Conservation (phyloP, 148 eudicot species). For the Nepenthes gracilis region DNA sequence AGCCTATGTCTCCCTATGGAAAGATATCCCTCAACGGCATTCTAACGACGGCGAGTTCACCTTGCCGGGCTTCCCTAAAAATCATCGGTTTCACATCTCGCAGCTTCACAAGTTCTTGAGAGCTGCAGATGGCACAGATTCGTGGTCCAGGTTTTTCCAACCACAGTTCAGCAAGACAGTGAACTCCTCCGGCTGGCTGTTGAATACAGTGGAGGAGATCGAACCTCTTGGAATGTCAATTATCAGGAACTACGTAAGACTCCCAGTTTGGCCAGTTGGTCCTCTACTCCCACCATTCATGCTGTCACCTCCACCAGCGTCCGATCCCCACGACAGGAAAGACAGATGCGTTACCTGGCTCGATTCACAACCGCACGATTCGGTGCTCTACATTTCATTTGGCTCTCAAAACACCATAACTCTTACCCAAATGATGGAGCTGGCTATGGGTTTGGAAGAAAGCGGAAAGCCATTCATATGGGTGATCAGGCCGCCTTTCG, state of each 20-base stretch:
- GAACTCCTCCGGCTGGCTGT: constrained; percentile 40
- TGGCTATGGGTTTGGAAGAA: constrained; percentile 60
- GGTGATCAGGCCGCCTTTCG: constrained; percentile 66
- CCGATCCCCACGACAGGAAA: constrained; percentile 9
- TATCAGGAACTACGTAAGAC: constrained; percentile 23
- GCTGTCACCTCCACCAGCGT: constrained; percentile 1
- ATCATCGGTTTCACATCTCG: constrained; percentile 23
- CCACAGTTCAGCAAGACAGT: constrained; percentile 27
- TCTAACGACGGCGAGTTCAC: constrained; percentile 29
- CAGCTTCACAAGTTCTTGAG: constrained; percentile 40
- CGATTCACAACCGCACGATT: constrained; percentile 18
- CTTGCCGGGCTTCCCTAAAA: constrained; percentile 57
- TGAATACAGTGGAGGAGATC: constrained; percentile 53
- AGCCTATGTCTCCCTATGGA: constrained; percentile 51
- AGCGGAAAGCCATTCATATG: constrained; percentile 61
- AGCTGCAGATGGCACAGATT: constrained; percentile 49
- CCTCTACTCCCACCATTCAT: constrained; percentile 34
- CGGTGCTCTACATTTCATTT: constrained; percentile 68
- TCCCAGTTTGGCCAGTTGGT: constrained; percentile 59
- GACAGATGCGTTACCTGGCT: constrained; percentile 41
- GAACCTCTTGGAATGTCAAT: constrained; percentile 54
- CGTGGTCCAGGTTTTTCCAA: constrained; percentile 53
- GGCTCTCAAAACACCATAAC: constrained; percentile 74
- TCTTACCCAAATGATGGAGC: constrained; percentile 63
- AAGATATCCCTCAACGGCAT: constrained; percentile 48